Evolutionary conservation across 2,329 filamentous ascomycete genomes (phyloP), one percentile per base, ranked within the genome.

Genomic region (Pseudohalonectria lignicola): DNA sequence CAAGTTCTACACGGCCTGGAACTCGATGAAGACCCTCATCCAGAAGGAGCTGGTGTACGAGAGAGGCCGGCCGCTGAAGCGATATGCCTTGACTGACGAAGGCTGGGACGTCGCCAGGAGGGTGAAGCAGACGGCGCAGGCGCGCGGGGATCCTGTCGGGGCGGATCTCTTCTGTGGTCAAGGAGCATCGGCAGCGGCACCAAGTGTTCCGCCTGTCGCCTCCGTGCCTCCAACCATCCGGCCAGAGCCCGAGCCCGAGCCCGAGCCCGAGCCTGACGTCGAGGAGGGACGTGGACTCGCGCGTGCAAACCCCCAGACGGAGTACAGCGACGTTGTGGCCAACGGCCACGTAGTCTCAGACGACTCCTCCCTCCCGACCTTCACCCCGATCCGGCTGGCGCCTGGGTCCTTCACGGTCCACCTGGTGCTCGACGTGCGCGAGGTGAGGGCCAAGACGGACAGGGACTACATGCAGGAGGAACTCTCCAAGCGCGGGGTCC

Each of bases 1-100:
- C 10, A 82, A 78, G 40, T 83, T 74, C 49, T 84, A 85, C 48
- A 90, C 84, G 0, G 85, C 85, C 0, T 92, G 84, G 84, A 82
- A 74, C 49, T 86, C 83, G 2, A 87, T 90, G 71, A 85, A 84
- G 52, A 86, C 80, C 0, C 60, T 92, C 23, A 47, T 79, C 5
- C 67, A 76, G 39, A 86, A 88, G 52, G 82, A 86, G 41, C 61
- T 88, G 4, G 81, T 88, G 0, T 79, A 77, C 40, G 79, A 83
- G 47, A 76, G 75, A 38, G 80, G 82, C 0, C 68, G 80, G 13
- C 83, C 82, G 0, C 56, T 76, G 15, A 72, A 76, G 42, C 75
- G 71, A 45, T 92, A 87, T 51, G 66, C 68, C 2, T 60, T 92
- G 26, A 86, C 83, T 0, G 82, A 88, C 23, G 80, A 85, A 42